A percentile compares a stretch with the other conserved stretches of the same genome.
These are phyloP conservation scores for Dipodascopsis uninucleata DNA, from an alignment of 805 yeast genomes.

Conservation along the genomic window DNA sequence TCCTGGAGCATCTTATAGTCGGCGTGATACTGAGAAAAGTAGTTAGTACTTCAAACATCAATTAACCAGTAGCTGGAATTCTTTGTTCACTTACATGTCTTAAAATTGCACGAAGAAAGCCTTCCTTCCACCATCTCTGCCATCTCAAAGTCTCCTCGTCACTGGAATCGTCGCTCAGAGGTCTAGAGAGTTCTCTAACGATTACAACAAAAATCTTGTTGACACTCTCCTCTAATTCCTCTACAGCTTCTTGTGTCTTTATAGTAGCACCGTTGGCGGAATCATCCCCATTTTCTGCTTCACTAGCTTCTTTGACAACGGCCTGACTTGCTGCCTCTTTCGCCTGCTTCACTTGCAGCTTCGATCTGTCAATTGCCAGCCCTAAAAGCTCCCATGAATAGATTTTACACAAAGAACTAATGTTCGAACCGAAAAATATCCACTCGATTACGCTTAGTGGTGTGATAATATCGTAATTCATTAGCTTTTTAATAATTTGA, in stretches of 20 bases:
- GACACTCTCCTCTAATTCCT: constrained; percentile 4
- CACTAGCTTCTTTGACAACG: constrained; percentile 38
- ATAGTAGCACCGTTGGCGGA: background rate
- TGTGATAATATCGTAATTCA: constrained; percentile 44
- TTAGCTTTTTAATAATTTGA: constrained; percentile 53
- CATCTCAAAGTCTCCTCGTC: constrained; percentile 21
- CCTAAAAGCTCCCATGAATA: constrained; percentile 26
- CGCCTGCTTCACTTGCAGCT: constrained; percentile 8
- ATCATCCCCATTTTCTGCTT: constrained; percentile 36
- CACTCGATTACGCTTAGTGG: constrained; percentile 44
- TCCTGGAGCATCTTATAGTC: constrained; percentile 20
- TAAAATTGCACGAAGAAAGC: constrained; percentile 22
- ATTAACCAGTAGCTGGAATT: background rate
- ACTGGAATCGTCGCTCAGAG: constrained; percentile 5
- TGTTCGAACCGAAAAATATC: constrained; percentile 39
- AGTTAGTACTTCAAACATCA: background rate
- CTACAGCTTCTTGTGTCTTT: background rate
- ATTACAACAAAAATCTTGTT: constrained; percentile 12
- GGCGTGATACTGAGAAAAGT: constrained; percentile 10
- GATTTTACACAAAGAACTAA: constrained; percentile 11
- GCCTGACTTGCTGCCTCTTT: constrained; percentile 34
- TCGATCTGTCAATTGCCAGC: constrained; percentile 24
- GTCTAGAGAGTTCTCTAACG: constrained; percentile 21
- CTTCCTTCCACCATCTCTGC: constrained; percentile 27
- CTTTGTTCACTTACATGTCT: constrained; percentile 6